Evolutionary conservation across 192 early-diverging fungal species (phyloP), one percentile per base, ranked within the genome.

Genomic region (Podochytrium sp.): DNA sequence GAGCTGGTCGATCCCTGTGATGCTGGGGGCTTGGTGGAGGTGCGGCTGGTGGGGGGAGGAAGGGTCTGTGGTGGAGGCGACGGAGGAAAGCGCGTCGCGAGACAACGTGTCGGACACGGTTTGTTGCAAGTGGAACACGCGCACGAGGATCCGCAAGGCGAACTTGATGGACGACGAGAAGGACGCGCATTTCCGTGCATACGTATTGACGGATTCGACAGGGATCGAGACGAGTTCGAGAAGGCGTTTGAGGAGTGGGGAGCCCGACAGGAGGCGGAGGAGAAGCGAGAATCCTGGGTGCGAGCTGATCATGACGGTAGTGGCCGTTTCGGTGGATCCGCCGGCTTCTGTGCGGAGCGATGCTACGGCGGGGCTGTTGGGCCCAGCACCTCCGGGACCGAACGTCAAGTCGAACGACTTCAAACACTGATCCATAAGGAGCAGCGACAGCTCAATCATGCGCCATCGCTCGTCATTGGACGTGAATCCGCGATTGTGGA

Each of bases 271-370:
- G 2, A 98, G 72, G 16, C 92, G 83, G 33, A 90, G 85, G 47
- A 92, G 73, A 32, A 99, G 80, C 59, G 94, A 91, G 70, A 92
- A 99, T 3, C 93, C 96, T 0, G 97, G 95, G 40, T 97, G 94
- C 20, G 86, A 80, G 0, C 84, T 78, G 70, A 91, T 65, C 34
- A 70, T 58, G 53, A 83, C 65, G 84, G 59, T 57, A 74, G 55
- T 33, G 37, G 47, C 53, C 43, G 59, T 18, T 74, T 79, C 42
- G 50, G 67, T n/a, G 53, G 61, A 18, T 65, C 43, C n/a, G 6
- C 42, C 3, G 25, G 51, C 51, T 71, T 71, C 69, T 55, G 39
- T 69, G 41, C 10, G 25, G 20, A 39, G 55, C 43, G 39, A 56
- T 49, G 37, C 66, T 29, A 29, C 58, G 1, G 56, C 69, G 23